phyloP scores from a whole-genome alignment of 257 asterid genomes.

The Fraxinus cuspidata region DNA sequence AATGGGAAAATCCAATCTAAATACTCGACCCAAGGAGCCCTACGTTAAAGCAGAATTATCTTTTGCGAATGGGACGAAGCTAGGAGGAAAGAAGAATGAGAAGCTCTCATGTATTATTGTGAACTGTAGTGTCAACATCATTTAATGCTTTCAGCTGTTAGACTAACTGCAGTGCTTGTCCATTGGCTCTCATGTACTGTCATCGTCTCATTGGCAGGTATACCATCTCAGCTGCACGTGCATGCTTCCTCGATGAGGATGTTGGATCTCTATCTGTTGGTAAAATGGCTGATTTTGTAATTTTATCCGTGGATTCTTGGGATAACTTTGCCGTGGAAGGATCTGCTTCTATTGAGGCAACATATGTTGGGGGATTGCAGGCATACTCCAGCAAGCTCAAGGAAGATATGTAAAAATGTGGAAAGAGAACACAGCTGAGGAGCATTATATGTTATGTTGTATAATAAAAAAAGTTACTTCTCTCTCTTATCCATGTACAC shows the following conservation, averaged over 20 bases:
- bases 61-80: not conserved
- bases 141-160: not conserved
- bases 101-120: not conserved
- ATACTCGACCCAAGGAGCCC: not conserved
- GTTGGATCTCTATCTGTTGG: constrained; percentile 84
- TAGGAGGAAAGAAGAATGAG: not conserved
- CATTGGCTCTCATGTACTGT: not conserved
- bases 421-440: not conserved
- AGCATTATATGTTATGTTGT: not conserved
- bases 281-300: constrained; percentile 87
- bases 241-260: constrained; percentile 80
- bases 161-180: not conserved
- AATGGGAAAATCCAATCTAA: not conserved
- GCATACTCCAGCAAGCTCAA: constrained; percentile 47
- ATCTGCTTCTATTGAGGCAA: constrained; percentile 65
- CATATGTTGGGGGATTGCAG: constrained; percentile 72
- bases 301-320: constrained; percentile 75
- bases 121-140: not conserved
- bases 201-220: constrained; percentile 42
- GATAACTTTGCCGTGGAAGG: constrained; percentile 51
- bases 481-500: not conserved
- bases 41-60: not conserved
- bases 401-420: constrained; percentile 10
- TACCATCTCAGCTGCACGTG: constrained; percentile 87
- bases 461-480: not conserved